Conservation (phyloP, 345 rosid genomes). For the Aquilaria sinensis region DNA sequence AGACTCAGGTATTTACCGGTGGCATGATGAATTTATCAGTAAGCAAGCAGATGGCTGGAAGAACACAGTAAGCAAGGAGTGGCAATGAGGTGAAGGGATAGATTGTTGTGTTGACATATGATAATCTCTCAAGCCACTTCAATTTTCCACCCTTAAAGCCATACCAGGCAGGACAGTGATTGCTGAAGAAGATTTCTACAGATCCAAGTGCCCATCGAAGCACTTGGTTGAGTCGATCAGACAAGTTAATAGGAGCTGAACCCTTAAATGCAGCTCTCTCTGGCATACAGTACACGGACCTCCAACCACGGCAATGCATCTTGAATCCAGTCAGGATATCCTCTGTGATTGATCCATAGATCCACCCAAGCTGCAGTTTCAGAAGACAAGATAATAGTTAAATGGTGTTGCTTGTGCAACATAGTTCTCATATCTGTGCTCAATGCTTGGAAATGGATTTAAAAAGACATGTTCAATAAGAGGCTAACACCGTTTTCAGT, state of each 20-base stretch:
- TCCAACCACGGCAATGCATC: slow-evolving; percentile 97
- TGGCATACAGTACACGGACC: slow-evolving; percentile 87
- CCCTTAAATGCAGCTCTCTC: slow-evolving; percentile 81
- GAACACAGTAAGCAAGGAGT: slow-evolving; percentile 75
- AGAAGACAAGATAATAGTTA: background rate
- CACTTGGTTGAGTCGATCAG: slow-evolving; percentile 96
- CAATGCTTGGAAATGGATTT: too few species aligned
- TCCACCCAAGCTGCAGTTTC: slow-evolving; percentile 78
- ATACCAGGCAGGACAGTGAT: slow-evolving; percentile 94
- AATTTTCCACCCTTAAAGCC: slow-evolving; percentile 71
- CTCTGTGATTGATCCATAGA: slow-evolving; percentile 88
- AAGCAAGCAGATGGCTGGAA: slow-evolving; percentile 86
- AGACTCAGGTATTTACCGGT: slow-evolving; percentile 43
- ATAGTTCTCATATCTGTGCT: too few species aligned
- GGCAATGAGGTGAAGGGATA: slow-evolving; percentile 90
- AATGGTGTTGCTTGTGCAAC: too few species aligned
- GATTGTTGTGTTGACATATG: slow-evolving; percentile 81
- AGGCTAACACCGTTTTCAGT: background rate
- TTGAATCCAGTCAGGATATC: slow-evolving; percentile 96
- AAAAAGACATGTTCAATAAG: too few species aligned
- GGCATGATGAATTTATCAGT: slow-evolving; percentile 91
- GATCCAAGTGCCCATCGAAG: slow-evolving; percentile 95
- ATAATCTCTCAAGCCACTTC: slow-evolving; percentile 87
- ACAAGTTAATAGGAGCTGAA: slow-evolving; percentile 93
- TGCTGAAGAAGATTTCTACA: slow-evolving; percentile 84